Percentiles rank a stretch among this genome's conserved stretches.
phyloP scores from a whole-genome alignment of 2,329 filamentous ascomycete genomes.

The Chaetomium olivaceum region DNA sequence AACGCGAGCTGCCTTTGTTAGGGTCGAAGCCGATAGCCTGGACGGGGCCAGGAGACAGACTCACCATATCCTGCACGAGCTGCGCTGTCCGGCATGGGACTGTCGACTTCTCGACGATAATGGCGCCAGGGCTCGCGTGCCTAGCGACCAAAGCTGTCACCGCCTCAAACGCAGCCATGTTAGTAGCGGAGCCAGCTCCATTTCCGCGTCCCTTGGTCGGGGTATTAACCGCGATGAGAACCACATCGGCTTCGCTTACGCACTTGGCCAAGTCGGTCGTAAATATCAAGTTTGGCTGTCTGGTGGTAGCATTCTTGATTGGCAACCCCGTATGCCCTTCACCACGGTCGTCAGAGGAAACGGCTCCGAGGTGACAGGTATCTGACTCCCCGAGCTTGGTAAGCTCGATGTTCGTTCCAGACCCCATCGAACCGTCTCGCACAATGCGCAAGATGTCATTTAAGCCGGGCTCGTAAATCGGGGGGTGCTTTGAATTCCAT shows the following conservation, averaged over 20 bases:
- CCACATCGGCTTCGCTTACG: slow-evolving; percentile 7
- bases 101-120: slow-evolving; percentile 17
- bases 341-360: neutral
- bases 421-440: slow-evolving; percentile 11
- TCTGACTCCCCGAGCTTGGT: neutral
- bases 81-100: slow-evolving; percentile 14
- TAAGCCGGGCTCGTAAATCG: slow-evolving; percentile 11
- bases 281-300: slow-evolving; percentile 12
- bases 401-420: neutral
- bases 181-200: slow-evolving; percentile 4
- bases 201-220: slow-evolving; percentile 11
- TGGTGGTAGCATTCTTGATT: neutral
- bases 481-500: slow-evolving; percentile 15
- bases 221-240: slow-evolving; percentile 15
- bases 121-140: slow-evolving; percentile 7
- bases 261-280: slow-evolving; percentile 4
- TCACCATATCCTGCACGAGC: slow-evolving; percentile 11
- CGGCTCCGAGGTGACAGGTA: neutral
- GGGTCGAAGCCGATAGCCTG: neutral
- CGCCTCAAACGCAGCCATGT: slow-evolving; percentile 14
- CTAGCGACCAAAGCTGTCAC: slow-evolving; percentile 1
- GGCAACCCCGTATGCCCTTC: neutral
- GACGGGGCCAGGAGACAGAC: neutral
- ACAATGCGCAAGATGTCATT: slow-evolving; percentile 9
- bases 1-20: slow-evolving; percentile 10